Evolutionary conservation across 1,284 basidiomycete species (phyloP).

Genomic region (Naganishia liquefaciens): DNA sequence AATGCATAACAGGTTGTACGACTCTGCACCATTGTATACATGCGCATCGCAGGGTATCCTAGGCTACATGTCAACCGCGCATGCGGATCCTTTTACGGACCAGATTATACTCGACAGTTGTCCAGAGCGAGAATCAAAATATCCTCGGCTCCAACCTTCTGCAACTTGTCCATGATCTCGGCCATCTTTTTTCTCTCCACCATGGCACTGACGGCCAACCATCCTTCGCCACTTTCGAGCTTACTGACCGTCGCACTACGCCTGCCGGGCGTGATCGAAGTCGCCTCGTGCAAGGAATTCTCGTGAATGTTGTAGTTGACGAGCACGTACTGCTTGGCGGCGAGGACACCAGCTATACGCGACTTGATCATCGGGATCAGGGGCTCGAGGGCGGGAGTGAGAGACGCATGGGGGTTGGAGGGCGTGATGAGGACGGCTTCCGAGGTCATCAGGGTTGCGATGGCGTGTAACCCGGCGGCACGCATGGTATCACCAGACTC

Average conservation of each 20-base stretch:
- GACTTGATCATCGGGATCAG: slow-evolving; percentile 80
- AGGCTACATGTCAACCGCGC: slow-evolving; percentile 2
- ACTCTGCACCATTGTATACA: background rate
- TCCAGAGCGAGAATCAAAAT: slow-evolving; percentile 85
- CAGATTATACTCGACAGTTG: slow-evolving; percentile 82
- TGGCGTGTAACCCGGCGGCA: slow-evolving; percentile 90
- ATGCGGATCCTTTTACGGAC: background rate
- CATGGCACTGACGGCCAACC: slow-evolving; percentile 93
- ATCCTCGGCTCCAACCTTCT: slow-evolving; percentile 81
- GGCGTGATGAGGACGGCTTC: slow-evolving; percentile 95
- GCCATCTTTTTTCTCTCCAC: slow-evolving; percentile 83
- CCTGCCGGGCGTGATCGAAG: slow-evolving; percentile 80
- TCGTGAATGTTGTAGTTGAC: slow-evolving; percentile 89
- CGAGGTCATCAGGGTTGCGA: slow-evolving; percentile 81
- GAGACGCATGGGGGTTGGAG: slow-evolving; percentile 63
- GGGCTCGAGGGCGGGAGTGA: slow-evolving; percentile 58
- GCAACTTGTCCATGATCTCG: slow-evolving; percentile 84
- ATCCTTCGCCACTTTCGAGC: slow-evolving; percentile 67
- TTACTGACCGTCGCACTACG: slow-evolving; percentile 87
- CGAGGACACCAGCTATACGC: slow-evolving; percentile 90
- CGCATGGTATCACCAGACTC: slow-evolving; percentile 99
- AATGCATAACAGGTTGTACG: background rate
- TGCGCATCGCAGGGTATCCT: slow-evolving; percentile 1
- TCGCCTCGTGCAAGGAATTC: slow-evolving; percentile 64
- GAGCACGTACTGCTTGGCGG: slow-evolving; percentile 82